These are phyloP conservation scores for Globomyces pollinis-pini DNA, from an alignment of 192 early-diverging fungal species.

Conservation along the genomic window DNA sequence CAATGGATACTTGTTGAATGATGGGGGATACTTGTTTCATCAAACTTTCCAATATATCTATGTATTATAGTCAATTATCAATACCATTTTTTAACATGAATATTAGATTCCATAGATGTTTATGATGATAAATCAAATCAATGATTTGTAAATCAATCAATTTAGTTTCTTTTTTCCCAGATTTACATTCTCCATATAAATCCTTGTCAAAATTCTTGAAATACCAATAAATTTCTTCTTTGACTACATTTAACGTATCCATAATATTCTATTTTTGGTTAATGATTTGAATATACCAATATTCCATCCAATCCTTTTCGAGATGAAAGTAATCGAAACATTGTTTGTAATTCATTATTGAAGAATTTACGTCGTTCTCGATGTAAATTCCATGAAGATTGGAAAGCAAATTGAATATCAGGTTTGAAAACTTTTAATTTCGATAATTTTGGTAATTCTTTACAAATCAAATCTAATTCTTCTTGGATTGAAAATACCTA, in stretches of 20 bases:
- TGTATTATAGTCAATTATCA: not conserved
- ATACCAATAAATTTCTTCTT: conserved; percentile 29
- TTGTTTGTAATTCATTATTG: no score
- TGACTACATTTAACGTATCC: not conserved
- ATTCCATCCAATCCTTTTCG: no score
- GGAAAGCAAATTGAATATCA: no score
- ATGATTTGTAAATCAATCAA: conserved; percentile 18
- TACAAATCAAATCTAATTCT: not conserved
- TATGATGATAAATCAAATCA: conserved; percentile 23
- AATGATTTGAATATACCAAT: no score
- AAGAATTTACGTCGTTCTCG: no score
- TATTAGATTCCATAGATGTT: conserved; percentile 5
- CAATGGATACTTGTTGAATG: not conserved
- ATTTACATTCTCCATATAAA: not conserved
- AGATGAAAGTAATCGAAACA: no score
- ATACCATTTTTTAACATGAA: not conserved
- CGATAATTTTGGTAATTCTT: not conserved
- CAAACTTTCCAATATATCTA: not conserved
- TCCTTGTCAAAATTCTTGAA: conserved; percentile 28
- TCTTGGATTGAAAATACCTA: no score
- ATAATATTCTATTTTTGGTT: not conserved
- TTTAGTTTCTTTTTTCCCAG: conserved; percentile 15
- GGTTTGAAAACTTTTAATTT: not conserved
- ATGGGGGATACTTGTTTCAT: not conserved
- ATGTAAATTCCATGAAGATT: no score